Evolutionary conservation across 2,329 filamentous ascomycete species (phyloP).

Genomic region (Colletotrichum navitas): DNA sequence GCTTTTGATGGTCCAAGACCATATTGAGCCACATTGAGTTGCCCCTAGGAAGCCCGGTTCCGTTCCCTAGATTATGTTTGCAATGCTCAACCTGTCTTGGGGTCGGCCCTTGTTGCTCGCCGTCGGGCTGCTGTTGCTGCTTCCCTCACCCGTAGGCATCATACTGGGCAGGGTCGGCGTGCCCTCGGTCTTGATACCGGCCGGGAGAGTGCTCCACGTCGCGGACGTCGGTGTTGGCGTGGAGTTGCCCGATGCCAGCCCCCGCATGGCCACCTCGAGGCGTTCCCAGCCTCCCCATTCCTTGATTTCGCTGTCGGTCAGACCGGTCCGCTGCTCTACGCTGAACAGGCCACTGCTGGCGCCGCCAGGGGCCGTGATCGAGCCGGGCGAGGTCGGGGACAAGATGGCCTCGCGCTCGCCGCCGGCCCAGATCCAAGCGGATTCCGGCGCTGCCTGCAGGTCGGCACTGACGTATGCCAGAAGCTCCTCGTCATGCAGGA

Average conservation of each 20-base stretch:
- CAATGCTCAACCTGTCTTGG: conserved; percentile 56
- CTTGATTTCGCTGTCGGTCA: conserved; percentile 68
- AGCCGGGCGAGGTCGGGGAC: conserved; percentile 39
- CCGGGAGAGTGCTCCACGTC: conserved; percentile 51
- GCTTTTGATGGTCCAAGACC: neutral
- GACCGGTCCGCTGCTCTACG: conserved; percentile 62
- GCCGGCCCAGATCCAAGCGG: conserved; percentile 85
- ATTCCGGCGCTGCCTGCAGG: conserved; percentile 82
- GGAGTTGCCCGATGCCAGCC: conserved; percentile 45
- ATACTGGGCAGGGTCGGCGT: conserved; percentile 45
- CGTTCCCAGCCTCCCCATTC: conserved; percentile 87
- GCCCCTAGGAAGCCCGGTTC: neutral
- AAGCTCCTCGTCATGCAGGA: conserved; percentile 83
- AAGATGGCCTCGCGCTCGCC: conserved; percentile 62
- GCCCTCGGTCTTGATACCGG: conserved; percentile 53
- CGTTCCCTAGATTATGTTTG: conserved; percentile 57
- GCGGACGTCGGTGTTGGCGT: conserved; percentile 51
- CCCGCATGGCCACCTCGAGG: conserved; percentile 66
- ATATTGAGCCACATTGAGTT: neutral
- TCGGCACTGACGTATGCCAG: conserved; percentile 89
- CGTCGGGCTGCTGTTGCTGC: conserved; percentile 48
- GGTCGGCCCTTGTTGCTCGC: conserved; percentile 45
- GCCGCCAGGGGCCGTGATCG: conserved; percentile 43
- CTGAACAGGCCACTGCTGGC: conserved; percentile 57
- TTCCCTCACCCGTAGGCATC: conserved; percentile 43